phyloP scores from a whole-genome alignment of 768 basidiomycete species.

The Porphyrellus cyaneotinctus region DNA sequence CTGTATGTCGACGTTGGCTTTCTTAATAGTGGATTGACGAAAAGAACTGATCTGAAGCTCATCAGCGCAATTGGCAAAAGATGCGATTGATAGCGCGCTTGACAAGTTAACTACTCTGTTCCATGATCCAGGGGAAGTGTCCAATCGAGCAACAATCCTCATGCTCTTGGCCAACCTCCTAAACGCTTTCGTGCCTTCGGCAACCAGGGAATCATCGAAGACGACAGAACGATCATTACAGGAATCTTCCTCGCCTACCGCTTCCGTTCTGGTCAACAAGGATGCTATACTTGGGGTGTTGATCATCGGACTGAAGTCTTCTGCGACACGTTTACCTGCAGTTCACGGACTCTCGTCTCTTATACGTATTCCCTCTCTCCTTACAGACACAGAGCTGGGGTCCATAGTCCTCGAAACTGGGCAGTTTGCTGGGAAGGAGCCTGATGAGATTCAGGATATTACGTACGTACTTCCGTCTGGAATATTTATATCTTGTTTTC shows the following conservation, averaged over 20 bases:
- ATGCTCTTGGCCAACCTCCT: constrained; percentile 65
- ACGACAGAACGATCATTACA: constrained; percentile 28
- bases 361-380: constrained; percentile 56
- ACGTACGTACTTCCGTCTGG: constrained; percentile 33
- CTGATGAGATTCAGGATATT: constrained; percentile 51
- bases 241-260: constrained; percentile 13
- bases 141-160: constrained; percentile 63
- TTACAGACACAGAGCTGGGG: constrained; percentile 69
- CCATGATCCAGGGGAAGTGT: constrained; percentile 62
- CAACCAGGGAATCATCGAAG: background rate
- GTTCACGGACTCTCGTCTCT: constrained; percentile 64
- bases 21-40: background rate
- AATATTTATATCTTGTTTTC: background rate
- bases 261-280: constrained; percentile 53
- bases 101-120: constrained; percentile 78
- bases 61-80: constrained; percentile 64
- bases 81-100: constrained; percentile 62
- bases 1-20: constrained; percentile 45
- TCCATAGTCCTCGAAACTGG: constrained; percentile 76
- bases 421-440: constrained; percentile 52
- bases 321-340: constrained; percentile 52
- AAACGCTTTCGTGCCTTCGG: constrained; percentile 33
- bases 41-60: constrained; percentile 4
- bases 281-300: constrained; percentile 71
- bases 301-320: constrained; percentile 51